Evolutionary conservation across 129 eudicot species (phyloP), one percentile per base, ranked within the genome.

Genomic region (Escallonia rubra): DNA sequence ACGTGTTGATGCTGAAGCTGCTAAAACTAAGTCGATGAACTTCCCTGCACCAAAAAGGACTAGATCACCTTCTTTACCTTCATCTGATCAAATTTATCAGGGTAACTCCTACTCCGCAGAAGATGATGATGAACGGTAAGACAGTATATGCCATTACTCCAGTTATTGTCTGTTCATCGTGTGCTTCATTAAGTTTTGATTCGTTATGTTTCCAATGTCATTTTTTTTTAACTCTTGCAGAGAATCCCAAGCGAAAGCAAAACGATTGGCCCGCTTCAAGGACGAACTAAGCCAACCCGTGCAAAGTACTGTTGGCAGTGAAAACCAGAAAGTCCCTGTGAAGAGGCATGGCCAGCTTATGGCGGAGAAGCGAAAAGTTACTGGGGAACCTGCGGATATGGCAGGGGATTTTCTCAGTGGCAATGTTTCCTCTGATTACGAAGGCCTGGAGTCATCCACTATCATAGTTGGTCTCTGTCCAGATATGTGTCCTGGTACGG

Each of bases 201-300:
- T 23, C 34, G 34, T 23, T 23, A 23, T 23, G 34, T 23, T 23
- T 23, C 1, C 34, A 23, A 23, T 14, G 6, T 40, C 46, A 43
- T 11, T 47, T 2, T 8, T 50, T 41, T 63, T 14, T 58, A 10
- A 44, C 64, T 61, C 15, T 61, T 68, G 63, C 80, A 89, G 99
- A 79, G 96, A 94, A 87, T 41, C 79, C 71, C 86, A 78, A 71
- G 99, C 99, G 39, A 94, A 87, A 78, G 99, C 93, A 74, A 94
- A 80, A 72, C 83, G 99, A 40, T 68, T 89, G 75, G 90, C 95
- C 39, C 96, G 99, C 61, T 94, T 94, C 66, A 89, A 72, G 79
- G 82, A 85, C 12, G 99, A 89, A 68, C 82, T 89, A 54, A 90
- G 78, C 73, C 80, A 78, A 63, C 84, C 85, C 65, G 83, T 68